Percentiles rank a stretch among this genome's conserved stretches.
These are phyloP conservation scores for Mortierella antarctica DNA, from an alignment of 192 early-diverging fungal genomes.

Conservation along the genomic window DNA sequence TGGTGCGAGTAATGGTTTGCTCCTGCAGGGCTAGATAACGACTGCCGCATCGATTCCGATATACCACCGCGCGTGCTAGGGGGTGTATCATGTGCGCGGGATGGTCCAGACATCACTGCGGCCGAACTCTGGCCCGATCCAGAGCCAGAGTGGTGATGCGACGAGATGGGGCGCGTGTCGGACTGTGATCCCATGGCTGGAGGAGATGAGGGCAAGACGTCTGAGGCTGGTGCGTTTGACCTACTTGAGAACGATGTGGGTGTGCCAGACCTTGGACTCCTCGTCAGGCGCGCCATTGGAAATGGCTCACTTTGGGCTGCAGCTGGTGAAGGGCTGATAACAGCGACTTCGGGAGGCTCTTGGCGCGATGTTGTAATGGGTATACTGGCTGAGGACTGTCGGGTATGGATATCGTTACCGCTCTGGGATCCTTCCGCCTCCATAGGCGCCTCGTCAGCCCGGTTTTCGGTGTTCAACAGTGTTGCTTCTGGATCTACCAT, in stretches of 20 bases:
- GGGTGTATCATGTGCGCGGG: too few relatives aligned
- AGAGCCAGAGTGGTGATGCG: too few relatives aligned
- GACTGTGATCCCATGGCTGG: not conserved
- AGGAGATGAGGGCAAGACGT: constrained; percentile 2
- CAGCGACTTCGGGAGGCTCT: constrained; percentile 4
- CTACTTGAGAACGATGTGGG: constrained; percentile 16
- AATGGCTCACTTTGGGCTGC: constrained; percentile 18
- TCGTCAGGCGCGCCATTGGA: constrained; percentile 36
- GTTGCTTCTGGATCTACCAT: too few relatives aligned
- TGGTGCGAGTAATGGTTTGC: too few relatives aligned
- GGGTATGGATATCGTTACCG: not conserved
- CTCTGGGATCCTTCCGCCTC: not conserved
- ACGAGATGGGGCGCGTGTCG: too few relatives aligned
- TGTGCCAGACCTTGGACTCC: constrained; percentile 21
- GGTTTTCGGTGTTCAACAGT: not conserved
- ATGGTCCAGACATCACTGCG: too few relatives aligned
- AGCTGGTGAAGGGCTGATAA: constrained; percentile 24
- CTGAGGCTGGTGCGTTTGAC: not conserved
- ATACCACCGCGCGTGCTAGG: too few relatives aligned
- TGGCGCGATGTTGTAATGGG: constrained; percentile 10
- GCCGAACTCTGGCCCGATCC: too few relatives aligned
- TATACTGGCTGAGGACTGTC: constrained; percentile 6
- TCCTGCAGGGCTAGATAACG: too few relatives aligned
- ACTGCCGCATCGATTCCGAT: too few relatives aligned
- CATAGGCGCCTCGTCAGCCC: not conserved